These are phyloP conservation scores for Casuarina equisetifolia DNA, from an alignment of 306 rosid genomes.

Conservation along the genomic window DNA sequence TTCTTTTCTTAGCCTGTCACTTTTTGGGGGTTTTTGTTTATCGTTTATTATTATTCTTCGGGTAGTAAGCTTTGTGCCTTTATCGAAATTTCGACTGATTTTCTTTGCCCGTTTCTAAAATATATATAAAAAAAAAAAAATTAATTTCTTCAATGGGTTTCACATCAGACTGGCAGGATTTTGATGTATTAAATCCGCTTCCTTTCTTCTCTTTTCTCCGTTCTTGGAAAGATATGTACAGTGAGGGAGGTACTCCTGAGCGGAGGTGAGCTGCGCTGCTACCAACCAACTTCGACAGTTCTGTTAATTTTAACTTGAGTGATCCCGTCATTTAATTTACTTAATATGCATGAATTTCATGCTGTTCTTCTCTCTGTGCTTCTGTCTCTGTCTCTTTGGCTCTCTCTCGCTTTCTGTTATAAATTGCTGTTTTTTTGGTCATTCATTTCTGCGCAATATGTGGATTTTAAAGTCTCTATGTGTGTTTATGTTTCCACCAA, in stretches of 20 bases:
- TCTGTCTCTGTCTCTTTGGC: too few relatives aligned
- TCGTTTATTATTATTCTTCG: constrained; percentile 13
- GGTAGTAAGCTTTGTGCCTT: constrained; percentile 32
- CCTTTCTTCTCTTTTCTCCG: constrained; percentile 34
- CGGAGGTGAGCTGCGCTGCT: constrained; percentile 3
- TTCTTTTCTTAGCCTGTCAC: not conserved
- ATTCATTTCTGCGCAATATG: not conserved
- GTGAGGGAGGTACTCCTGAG: constrained; percentile 12
- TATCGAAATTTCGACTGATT: constrained; percentile 27
- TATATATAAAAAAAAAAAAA: not conserved
- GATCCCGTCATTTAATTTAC: not conserved
- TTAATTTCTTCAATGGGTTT: constrained; percentile 30
- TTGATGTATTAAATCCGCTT: constrained; percentile 27
- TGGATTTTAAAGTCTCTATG: not conserved
- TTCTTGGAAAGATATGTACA: constrained; percentile 21
- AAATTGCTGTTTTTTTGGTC: not conserved
- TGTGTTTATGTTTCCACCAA: constrained; percentile 12
- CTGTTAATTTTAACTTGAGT: not conserved
- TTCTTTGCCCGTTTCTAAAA: constrained; percentile 21
- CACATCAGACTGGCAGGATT: constrained; percentile 26
- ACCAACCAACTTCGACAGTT: not conserved
- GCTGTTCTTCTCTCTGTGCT: not conserved
- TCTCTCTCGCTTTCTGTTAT: not conserved
- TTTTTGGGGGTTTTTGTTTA: constrained; percentile 25
- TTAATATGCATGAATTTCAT: not conserved